Percentiles rank a stretch among this genome's conserved stretches.
Evolutionary conservation across 225 moss, liverwort and hornwort genomes (phyloP).

Genomic region (Lunularia cruciata): DNA sequence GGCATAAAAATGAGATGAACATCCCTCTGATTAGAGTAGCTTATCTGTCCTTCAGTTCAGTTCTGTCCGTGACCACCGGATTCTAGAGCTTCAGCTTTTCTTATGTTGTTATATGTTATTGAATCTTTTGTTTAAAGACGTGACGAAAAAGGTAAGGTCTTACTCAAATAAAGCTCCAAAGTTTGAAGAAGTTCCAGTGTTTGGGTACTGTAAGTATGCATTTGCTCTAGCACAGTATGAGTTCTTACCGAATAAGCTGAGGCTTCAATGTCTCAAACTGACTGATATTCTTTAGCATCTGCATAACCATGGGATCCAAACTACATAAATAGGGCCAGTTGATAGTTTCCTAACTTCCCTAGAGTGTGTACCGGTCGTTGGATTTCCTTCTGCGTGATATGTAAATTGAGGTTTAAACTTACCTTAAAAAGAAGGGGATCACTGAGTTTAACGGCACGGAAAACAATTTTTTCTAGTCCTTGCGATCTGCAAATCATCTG

Average conservation of each 20-base stretch:
- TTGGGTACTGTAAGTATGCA: no score
- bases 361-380: not conserved
- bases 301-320: not conserved
- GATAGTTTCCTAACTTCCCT: not conserved
- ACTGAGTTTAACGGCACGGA: conserved; percentile 35
- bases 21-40: not conserved
- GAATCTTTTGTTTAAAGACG: no score
- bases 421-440: conserved; percentile 57
- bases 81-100: no score
- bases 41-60: no score
- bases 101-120: no score
- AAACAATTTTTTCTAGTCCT: conserved; percentile 40
- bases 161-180: no score
- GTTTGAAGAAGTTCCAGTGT: no score
- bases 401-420: not conserved
- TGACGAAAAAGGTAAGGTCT: no score
- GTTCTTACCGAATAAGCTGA: conserved; percentile 46
- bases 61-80: no score
- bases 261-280: conserved; percentile 38
- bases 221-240: no score
- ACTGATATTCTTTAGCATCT: conserved; percentile 53
- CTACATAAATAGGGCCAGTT: not conserved
- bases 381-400: no score
- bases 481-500: conserved; percentile 51
- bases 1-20: not conserved